These are phyloP conservation scores for Annulohypoxylon nitens DNA, from an alignment of 495 filamentous ascomycete species.

Conservation along the genomic window DNA sequence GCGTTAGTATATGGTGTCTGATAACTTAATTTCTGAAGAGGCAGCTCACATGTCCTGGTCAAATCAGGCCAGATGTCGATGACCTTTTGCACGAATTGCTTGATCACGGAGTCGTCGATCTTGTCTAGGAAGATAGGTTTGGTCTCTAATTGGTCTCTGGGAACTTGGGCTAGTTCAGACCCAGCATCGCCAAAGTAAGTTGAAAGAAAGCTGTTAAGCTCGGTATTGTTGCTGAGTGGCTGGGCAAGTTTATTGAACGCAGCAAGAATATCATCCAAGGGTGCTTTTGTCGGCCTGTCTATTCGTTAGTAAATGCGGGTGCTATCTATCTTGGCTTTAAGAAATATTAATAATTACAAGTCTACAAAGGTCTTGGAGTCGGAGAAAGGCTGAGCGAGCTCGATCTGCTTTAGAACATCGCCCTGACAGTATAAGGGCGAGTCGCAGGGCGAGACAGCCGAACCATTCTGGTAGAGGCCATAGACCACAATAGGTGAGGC, in stretches of 20 bases:
- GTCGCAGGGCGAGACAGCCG: conserved; percentile 61
- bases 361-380: conserved; percentile 68
- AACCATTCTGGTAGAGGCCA: conserved; percentile 62
- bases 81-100: conserved; percentile 61
- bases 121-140: conserved; percentile 59
- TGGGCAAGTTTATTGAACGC: conserved; percentile 59
- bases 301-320: conserved; percentile 18
- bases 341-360: conserved; percentile 54
- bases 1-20: not conserved
- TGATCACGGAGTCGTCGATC: conserved; percentile 58
- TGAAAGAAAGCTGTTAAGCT: conserved; percentile 59
- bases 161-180: conserved; percentile 61
- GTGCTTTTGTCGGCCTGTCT: conserved; percentile 59
- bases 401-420: conserved; percentile 61
- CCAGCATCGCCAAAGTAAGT: conserved; percentile 62
- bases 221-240: conserved; percentile 63
- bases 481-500: conserved; percentile 37
- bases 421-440: conserved; percentile 65
- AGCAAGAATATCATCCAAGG: conserved; percentile 59
- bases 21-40: not conserved
- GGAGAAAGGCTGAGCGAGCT: conserved; percentile 62
- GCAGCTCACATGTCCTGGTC: conserved; percentile 53
- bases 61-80: conserved; percentile 67
- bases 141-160: conserved; percentile 54
- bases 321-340: not conserved